These are phyloP conservation scores for Austroboletus eburneus DNA, from an alignment of 768 basidiomycete species.

Conservation along the genomic window DNA sequence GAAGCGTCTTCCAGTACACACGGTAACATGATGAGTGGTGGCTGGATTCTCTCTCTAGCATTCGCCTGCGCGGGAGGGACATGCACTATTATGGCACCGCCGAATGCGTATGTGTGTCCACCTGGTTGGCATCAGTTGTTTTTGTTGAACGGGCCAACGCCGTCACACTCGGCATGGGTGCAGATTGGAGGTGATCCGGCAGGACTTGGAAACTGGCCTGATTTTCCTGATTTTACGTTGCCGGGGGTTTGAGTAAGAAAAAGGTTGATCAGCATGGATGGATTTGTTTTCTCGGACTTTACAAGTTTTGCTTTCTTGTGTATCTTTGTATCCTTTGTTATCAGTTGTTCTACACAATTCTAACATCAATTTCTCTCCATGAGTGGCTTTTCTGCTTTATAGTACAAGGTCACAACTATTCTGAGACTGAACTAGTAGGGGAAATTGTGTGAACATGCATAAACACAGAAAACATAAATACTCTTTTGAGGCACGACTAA, in stretches of 20 bases:
- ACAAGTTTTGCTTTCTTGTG: too few species aligned
- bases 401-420: too few species aligned
- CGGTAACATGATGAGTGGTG: conserved; percentile 69
- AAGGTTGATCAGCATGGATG: too few species aligned
- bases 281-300: too few species aligned
- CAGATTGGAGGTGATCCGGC: conserved; percentile 77
- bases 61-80: conserved; percentile 65
- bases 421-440: too few species aligned
- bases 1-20: conserved; percentile 71
- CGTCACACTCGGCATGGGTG: conserved; percentile 70
- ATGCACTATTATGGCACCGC: conserved; percentile 76
- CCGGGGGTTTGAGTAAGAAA: conserved; percentile 49
- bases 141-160: conserved; percentile 74
- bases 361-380: too few species aligned
- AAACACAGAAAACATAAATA: too few species aligned
- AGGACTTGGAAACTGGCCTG: conserved; percentile 68
- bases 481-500: too few species aligned
- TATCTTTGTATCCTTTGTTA: too few species aligned
- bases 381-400: too few species aligned
- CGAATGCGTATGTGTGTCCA: conserved; percentile 61
- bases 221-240: conserved; percentile 59
- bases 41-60: conserved; percentile 66
- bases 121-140: conserved; percentile 78
- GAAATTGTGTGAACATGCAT: too few species aligned
- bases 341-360: too few species aligned